Conservation (phyloP, 2,329 filamentous ascomycete genomes). For the Zelopaecilomyces penicillatus region DNA sequence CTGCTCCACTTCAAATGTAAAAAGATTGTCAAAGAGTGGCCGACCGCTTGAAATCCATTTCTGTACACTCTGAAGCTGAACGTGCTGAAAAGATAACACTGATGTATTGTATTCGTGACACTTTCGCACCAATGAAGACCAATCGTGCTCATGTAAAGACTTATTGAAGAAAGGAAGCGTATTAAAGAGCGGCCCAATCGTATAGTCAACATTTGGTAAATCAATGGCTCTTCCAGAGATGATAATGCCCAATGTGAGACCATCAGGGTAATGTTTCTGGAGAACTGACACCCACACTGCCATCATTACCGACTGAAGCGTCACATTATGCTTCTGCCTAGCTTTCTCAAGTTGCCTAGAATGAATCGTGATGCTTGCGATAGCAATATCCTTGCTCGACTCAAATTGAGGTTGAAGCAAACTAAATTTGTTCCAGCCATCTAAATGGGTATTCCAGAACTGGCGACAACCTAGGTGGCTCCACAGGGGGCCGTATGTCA, state of each 20-base stretch:
- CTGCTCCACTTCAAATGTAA: constrained; percentile 63
- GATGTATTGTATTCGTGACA: constrained; percentile 66
- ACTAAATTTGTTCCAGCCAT: constrained; percentile 16
- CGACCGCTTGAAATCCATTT: constrained; percentile 62
- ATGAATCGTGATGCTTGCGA: constrained; percentile 19
- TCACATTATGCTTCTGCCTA: constrained; percentile 57
- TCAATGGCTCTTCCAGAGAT: constrained; percentile 70
- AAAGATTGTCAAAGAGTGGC: constrained; percentile 69
- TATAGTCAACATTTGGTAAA: constrained; percentile 53
- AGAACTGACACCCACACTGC: constrained; percentile 63
- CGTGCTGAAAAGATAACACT: constrained; percentile 61
- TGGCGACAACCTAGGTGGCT: constrained; percentile 29
- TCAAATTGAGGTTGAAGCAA: constrained; percentile 9
- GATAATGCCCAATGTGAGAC: constrained; percentile 61
- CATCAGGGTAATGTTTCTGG: constrained; percentile 36
- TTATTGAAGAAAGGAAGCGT: constrained; percentile 64
- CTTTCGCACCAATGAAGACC: constrained; percentile 49
- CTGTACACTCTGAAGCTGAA: constrained; percentile 67
- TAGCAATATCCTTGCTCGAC: background rate
- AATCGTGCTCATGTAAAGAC: constrained; percentile 38
- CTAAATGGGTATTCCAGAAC: constrained; percentile 62
- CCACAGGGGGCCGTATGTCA: constrained; percentile 61
- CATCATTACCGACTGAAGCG: constrained; percentile 71
- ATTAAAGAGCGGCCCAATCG: constrained; percentile 83
- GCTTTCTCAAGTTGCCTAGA: constrained; percentile 40